A percentile compares a stretch with the other conserved stretches of the same genome.
Evolutionary conservation across 805 yeast genomes (phyloP).

Genomic region (Candida piceae): DNA sequence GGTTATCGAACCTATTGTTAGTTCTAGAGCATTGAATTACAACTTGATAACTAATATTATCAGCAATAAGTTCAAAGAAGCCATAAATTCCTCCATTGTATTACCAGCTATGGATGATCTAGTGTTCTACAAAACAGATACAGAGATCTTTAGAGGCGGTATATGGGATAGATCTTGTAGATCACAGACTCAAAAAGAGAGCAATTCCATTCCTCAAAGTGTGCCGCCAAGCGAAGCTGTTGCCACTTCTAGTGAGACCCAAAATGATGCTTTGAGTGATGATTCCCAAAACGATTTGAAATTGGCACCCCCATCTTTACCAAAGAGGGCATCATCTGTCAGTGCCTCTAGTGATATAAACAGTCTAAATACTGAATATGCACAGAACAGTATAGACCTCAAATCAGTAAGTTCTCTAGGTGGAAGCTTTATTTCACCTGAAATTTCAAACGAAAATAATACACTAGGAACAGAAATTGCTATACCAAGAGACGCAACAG

Average conservation of each 20-base stretch:
- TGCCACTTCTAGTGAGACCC: too few relatives aligned
- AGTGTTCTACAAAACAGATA: conserved; percentile 58
- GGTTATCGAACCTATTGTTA: conserved; percentile 84
- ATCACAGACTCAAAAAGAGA: conserved; percentile 2
- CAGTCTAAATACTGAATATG: too few relatives aligned
- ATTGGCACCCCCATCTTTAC: too few relatives aligned
- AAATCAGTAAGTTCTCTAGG: too few relatives aligned
- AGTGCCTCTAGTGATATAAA: too few relatives aligned
- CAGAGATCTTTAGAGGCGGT: conserved; percentile 84
- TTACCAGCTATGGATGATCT: conserved; percentile 87
- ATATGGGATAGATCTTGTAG: conserved; percentile 63
- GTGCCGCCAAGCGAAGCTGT: too few relatives aligned
- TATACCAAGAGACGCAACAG: conserved; percentile 4
- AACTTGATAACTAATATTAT: conserved; percentile 75
- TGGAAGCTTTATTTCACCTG: too few relatives aligned
- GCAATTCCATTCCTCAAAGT: too few relatives aligned
- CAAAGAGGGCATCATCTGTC: too few relatives aligned
- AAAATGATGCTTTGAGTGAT: too few relatives aligned
- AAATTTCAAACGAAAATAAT: not conserved
- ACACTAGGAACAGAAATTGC: not conserved
- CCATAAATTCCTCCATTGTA: conserved; percentile 74
- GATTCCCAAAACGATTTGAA: too few relatives aligned
- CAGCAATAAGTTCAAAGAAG: conserved; percentile 72
- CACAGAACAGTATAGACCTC: too few relatives aligned
- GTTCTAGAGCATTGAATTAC: conserved; percentile 75